phyloP scores from a whole-genome alignment of 192 early-diverging fungal species.

The Rhizophagus clarus region DNA sequence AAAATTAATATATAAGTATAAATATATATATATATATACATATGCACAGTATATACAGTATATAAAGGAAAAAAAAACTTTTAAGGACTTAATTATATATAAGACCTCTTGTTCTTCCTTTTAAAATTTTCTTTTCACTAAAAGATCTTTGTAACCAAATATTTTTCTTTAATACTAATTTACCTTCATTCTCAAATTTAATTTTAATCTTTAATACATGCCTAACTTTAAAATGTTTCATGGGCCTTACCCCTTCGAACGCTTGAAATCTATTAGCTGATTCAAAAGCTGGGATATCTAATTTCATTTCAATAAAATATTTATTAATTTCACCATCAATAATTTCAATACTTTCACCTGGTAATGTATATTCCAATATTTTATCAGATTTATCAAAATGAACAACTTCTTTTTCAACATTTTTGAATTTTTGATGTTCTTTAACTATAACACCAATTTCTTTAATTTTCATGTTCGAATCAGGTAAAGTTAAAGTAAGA shows the following conservation, averaged over 20 bases:
- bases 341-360: background rate
- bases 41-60: too few relatives aligned
- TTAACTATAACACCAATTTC: background rate
- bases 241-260: background rate
- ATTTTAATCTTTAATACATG: background rate
- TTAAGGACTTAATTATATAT: background rate
- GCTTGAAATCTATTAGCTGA: background rate
- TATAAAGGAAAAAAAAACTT: too few relatives aligned
- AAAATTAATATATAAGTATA: too few relatives aligned
- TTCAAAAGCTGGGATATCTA: background rate
- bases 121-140: background rate
- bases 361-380: background rate
- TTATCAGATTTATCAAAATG: background rate
- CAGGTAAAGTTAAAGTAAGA: background rate
- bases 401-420: background rate
- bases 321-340: background rate
- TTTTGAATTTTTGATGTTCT: background rate
- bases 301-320: background rate
- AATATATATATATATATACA: too few relatives aligned
- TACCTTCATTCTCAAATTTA: background rate
- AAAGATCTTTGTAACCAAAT: background rate
- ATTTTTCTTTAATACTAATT: background rate
- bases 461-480: background rate
- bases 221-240: background rate
- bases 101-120: background rate